phyloP scores from a whole-genome alignment of 2,329 filamentous ascomycete species.

The Penicillium janthinellum region DNA sequence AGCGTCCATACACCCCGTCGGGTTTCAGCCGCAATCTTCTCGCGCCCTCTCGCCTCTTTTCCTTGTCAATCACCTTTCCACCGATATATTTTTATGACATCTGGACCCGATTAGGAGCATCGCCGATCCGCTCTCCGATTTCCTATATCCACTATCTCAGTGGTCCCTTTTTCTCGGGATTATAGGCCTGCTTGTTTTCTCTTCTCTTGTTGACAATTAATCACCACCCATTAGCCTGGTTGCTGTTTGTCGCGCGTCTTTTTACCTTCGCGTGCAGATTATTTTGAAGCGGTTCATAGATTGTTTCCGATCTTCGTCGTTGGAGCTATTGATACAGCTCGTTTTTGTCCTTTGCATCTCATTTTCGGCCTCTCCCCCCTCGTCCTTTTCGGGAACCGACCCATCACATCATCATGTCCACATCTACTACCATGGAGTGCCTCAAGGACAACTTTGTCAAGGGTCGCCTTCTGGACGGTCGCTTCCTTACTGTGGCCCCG shows the following conservation, averaged over 20 bases:
- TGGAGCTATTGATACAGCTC: conserved; percentile 16
- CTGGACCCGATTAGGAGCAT: conserved; percentile 7
- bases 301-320: conserved; percentile 20
- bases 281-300: conserved; percentile 30
- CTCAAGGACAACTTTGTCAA: conserved; percentile 40
- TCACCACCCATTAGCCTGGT: conserved; percentile 33
- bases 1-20: conserved; percentile 30
- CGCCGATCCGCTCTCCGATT: conserved; percentile 6
- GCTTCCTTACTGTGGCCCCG: conserved; percentile 87
- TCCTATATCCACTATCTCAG: conserved; percentile 18
- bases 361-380: conserved; percentile 5
- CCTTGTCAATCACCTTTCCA: conserved; percentile 27
- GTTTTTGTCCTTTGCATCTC: conserved; percentile 11
- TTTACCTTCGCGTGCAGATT: conserved; percentile 13
- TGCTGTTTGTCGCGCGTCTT: conserved; percentile 26
- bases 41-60: conserved; percentile 27
- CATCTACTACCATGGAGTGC: conserved; percentile 32
- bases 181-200: conserved; percentile 21
- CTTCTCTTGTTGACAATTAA: conserved; percentile 30
- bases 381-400: conserved; percentile 18
- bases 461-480: conserved; percentile 57
- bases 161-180: conserved; percentile 26
- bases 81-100: conserved; percentile 30
- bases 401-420: conserved; percentile 22
- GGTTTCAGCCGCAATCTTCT: conserved; percentile 30